Evolutionary conservation across 129 eudicot species (phyloP), one percentile per base, ranked within the genome.

Genomic region (Escallonia rubra): DNA sequence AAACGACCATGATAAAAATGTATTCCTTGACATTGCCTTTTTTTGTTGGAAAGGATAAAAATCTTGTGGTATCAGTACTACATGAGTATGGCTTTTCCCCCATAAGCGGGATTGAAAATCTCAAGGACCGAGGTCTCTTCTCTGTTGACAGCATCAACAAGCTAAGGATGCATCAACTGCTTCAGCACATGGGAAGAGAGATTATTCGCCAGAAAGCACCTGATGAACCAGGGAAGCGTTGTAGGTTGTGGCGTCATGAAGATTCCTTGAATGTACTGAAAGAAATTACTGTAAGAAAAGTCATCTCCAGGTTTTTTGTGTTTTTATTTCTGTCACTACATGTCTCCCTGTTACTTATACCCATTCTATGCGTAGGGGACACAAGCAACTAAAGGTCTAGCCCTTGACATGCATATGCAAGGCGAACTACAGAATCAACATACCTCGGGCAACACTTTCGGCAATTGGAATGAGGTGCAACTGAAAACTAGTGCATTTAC

Each of bases 1-100:
- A 8, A 23, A 70, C 39, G 53, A 59, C n/a, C 43, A 73, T 5
- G 69, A 61, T 10, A 73, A 68, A 67, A 68, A 61, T 63, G 68
- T 80, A 59, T 81, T 81, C 64, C 16, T 81, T 16, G 43, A 76
- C 43, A 81, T 81, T 65, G 80, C 82, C 62, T 71, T 81, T 81
- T 56, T 81, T 81, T 65, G 38, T 81, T 43, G 83, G 83, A 1
- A 58, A 46, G 52, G 65, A 72, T 47, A 43, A 12, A 47, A 78
- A 76, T 45, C 57, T 65, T 8, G 60, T 63, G n/a, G 59, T 39
- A 16, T 55, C 43, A 16, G 67, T 75, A 64, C 51, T 79, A 12
- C 41, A 67, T 43, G 75, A 63, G 65, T 50, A 3, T 42, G 75
- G 53, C 57, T 66, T 65, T 57, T 61, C 7, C 53, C 57, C 80